Evolutionary conservation across 78 protist species (phyloP), one percentile per base, ranked within the genome.

Genomic region (Paratrimastix pyriformis): DNA sequence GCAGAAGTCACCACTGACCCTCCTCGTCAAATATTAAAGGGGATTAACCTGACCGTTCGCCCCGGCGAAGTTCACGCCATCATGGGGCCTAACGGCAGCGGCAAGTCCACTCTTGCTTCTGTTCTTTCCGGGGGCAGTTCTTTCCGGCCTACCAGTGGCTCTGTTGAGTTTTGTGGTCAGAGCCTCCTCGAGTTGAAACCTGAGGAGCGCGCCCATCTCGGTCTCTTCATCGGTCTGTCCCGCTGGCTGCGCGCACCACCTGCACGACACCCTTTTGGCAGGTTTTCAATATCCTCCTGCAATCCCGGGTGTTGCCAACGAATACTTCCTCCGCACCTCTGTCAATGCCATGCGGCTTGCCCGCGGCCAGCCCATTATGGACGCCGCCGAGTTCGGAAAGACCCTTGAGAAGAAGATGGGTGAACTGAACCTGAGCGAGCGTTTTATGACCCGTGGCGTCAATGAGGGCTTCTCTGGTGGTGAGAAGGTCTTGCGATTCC

Each of bases 31-130:
- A 79, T 79, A 40, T 43, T 79, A 33, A 79, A 79, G 52, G 76
- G 77, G 11, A 65, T 79, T 8, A 11, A 50, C 77, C n/a, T 79
- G 3, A 5, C 0, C 3, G 72, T 79, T 24, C 58, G 77, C 30
- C 1, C 8, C 18, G 83, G 83, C 57, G 83, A 79, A 42, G 77
- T 79, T 43, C 76, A 70, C 68, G 77, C 76, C 33, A 52, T 79
- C 38, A 79, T 79, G 83, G 83, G 83, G 40, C 79, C 79, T 9
- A 79, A 79, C 70, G 83, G 83, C 52, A 71, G 68, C 26, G 83
- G 83, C 48, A 79, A 79, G 50, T 38, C 43, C 58, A 70, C 83
- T 2, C 9, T 79, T 21, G 71, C 76, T 5, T 32, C 55, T 43
- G 77, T 45, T 8, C 48, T 74, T 8, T 52, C 75, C 35, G 78